Base-by-base conservation (phyloP, 257 asterid species). In the Solanum peruvianum region DNA sequence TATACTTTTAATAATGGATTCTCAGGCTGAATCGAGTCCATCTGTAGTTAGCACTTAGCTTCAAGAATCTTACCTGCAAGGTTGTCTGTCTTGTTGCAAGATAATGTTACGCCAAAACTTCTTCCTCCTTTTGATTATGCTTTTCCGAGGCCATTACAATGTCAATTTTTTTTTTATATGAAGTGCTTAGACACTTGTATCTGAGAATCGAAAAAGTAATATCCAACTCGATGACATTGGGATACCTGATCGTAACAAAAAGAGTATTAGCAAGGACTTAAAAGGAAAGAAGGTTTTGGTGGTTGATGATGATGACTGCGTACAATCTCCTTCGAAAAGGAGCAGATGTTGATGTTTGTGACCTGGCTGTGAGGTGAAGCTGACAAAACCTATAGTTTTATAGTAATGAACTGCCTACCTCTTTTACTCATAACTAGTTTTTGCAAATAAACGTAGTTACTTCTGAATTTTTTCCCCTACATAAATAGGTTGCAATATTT, bases 81-180 rank as follows among this genome's bases (percentile, higher is more conserved):
- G 93, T 95, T 41, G 94, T 94, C 64, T 41, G 93, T 94, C 69
- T 93, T 98, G 98, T 87, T 93, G 42, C 93, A 92, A 73, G 87
- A 58, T 88, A 91, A 78, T 78, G 41, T 14, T 25, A 45, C 41
- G 2, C 42, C 39, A 41, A 67, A n/a, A 90, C 87, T 44, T 87
- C 93, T 31, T 9, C 92, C 96, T 67, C 66, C 91, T 5, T 90
- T 89, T 0, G 98, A 97, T 90, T 23, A 93, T 45, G 72, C 93
- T 67, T 80, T 95, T 31, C 87, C 92, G 3, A 94, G 92, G 86
- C 97, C 99, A 6, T 87, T 97, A 6, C 98, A 97, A 97, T 52
- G 96, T 97, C 10, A 94, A 96, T 0, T 93, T 98, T 25, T 83
- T 93, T 98, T 25, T 83, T 94, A 86, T 62, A 90, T 83, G 91